phyloP scores from a whole-genome alignment of 2,329 filamentous ascomycete species.

The Pseudomassariella vexata region DNA sequence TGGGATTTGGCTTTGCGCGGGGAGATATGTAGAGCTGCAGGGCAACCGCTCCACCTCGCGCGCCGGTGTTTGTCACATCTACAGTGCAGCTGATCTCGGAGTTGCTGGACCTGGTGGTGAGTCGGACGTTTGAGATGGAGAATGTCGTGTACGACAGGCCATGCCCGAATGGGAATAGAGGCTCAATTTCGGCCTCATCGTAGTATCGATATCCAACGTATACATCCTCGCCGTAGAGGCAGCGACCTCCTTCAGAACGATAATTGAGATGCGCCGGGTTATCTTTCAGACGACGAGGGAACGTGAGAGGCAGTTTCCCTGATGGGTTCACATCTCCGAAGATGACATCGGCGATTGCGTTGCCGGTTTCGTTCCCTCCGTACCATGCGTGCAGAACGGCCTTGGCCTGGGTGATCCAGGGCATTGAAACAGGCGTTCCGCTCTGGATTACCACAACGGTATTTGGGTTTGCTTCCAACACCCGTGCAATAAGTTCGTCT shows the following conservation, averaged over 20 bases:
- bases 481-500: slow-evolving; percentile 61
- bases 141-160: slow-evolving; percentile 76
- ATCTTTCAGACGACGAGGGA: slow-evolving; percentile 62
- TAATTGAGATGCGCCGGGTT: slow-evolving; percentile 75
- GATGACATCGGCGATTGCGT: slow-evolving; percentile 72
- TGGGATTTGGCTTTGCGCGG: not conserved
- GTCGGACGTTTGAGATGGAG: slow-evolving; percentile 41
- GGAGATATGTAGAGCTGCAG: slow-evolving; percentile 1
- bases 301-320: slow-evolving; percentile 68
- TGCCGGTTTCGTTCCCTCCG: slow-evolving; percentile 77
- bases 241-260: slow-evolving; percentile 61
- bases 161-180: slow-evolving; percentile 73
- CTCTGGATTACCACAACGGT: slow-evolving; percentile 72
- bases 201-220: slow-evolving; percentile 80
- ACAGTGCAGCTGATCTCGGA: too few species aligned
- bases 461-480: slow-evolving; percentile 61
- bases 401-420: slow-evolving; percentile 52
- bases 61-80: too few species aligned
- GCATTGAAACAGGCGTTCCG: slow-evolving; percentile 69
- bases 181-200: slow-evolving; percentile 57
- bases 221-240: slow-evolving; percentile 73
- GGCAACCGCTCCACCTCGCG: not conserved
- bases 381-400: slow-evolving; percentile 76
- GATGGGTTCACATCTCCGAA: slow-evolving; percentile 70
- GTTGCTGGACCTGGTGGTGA: slow-evolving; percentile 40